These are phyloP conservation scores for Aschersonia sp. DNA, from an alignment of 2,329 filamentous ascomycete species.

Conservation along the genomic window DNA sequence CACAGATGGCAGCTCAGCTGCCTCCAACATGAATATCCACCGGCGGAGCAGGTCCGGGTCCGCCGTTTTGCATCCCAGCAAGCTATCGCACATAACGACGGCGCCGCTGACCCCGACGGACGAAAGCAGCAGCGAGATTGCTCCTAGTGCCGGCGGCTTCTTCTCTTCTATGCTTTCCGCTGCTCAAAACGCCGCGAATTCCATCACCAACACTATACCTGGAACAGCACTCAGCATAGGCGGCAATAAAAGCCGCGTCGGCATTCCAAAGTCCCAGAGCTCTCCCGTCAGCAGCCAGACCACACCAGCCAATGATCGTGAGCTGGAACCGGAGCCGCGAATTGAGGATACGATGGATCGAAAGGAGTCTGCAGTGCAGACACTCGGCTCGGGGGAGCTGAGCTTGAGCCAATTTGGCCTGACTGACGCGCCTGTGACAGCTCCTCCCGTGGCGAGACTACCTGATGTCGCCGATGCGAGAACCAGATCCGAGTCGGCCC, in stretches of 20 bases:
- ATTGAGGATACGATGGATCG: conserved; percentile 27
- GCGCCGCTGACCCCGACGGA: conserved; percentile 63
- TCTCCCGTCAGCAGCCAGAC: conserved; percentile 16
- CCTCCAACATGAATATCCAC: conserved; percentile 62
- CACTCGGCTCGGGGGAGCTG: conserved; percentile 75
- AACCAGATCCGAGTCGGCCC: conserved; percentile 42
- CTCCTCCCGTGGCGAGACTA: conserved; percentile 41
- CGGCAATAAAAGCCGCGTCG: conserved; percentile 19
- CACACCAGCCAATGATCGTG: conserved; percentile 23
- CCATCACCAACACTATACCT: conserved; percentile 58
- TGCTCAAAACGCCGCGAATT: conserved; percentile 79
- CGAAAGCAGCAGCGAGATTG: conserved; percentile 48
- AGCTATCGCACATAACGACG: conserved; percentile 63
- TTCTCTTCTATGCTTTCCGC: conserved; percentile 89
- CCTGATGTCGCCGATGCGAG: conserved; percentile 32
- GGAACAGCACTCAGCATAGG: conserved; percentile 45
- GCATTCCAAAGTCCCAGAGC: conserved; percentile 11
- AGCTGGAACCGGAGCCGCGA: conserved; percentile 15
- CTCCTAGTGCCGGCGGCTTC: conserved; percentile 54
- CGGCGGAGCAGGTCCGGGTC: conserved; percentile 38
- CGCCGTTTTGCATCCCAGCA: conserved; percentile 56
- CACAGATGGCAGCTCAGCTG: conserved; percentile 44
- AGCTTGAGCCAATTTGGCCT: conserved; percentile 84
- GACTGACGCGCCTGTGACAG: conserved; percentile 40
- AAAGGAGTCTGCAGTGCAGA: conserved; percentile 70